Evolutionary conservation across 176 grass and related monocot species (phyloP), one percentile per base, ranked within the genome.

Genomic region (Cymbopogon citratus): DNA sequence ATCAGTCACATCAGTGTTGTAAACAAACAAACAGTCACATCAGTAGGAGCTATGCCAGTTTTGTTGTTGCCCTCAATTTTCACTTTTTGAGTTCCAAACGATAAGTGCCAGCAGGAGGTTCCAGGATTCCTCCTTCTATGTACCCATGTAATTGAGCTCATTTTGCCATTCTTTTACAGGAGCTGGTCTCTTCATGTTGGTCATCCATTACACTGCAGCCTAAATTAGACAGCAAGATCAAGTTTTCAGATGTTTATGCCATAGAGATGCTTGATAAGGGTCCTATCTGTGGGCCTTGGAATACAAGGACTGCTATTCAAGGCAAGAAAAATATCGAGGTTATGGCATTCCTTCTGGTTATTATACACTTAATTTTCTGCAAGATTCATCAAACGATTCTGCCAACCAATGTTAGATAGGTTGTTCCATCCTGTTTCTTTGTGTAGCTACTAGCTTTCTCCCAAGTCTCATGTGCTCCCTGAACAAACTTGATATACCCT

Each of bases 161-260:
- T 8, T 5, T 66, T 74, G 28, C 25, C 69, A 12, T 23, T 51
- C 18, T 51, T 71, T 89, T 85, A 15, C 86, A 94, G 92, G 89
- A 88, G 48, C 44, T 80, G 34, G 38, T 13, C 70, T 74, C 84
- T 64, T 87, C 89, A 34, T 91, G 89, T 82, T 89, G 63, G 68
- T 79, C 87, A 73, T 89, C 86, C 52, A 82, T 98, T 62, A 62
- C 64, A 64, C 9, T 69, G 13, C 87, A 73, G 56, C 77, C 82
- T 76, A 92, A 85, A 64, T 85, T 81, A 49, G 84, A 89, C 35
- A 89, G 19, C 6, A 41, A 83, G 61, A 89, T 94, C 45, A 85
- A 80, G 14, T 98, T 92, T 81, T 70, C 84, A 65, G 85, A 98
- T 93, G 54, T 98, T 24, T 98, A 98, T 80, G 92, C 92, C 31